Conservation (phyloP, 352 stramenopile genomes). For the Phytophthora idaei region DNA sequence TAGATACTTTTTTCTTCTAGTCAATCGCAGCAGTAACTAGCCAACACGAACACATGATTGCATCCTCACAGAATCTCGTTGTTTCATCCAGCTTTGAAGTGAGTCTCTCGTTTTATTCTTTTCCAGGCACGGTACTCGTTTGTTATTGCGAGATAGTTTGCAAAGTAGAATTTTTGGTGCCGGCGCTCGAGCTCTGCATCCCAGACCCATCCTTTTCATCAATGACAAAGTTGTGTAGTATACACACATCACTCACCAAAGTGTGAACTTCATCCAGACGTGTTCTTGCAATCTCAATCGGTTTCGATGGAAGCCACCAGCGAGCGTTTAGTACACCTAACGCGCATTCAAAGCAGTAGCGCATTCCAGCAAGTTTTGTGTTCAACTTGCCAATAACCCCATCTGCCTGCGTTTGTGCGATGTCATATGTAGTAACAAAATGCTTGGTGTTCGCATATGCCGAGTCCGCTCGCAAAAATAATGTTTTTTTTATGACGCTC, state of each 20-base stretch:
- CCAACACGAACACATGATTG: too few species aligned
- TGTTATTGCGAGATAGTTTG: too few species aligned
- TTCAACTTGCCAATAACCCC: not conserved
- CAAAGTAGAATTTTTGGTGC: too few species aligned
- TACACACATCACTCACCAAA: not conserved
- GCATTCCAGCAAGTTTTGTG: not conserved
- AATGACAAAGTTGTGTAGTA: constrained; percentile 7
- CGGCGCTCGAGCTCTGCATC: not conserved
- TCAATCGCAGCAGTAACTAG: too few species aligned
- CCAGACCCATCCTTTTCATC: not conserved
- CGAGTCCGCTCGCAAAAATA: not conserved
- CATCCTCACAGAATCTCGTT: too few species aligned
- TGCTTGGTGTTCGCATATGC: not conserved
- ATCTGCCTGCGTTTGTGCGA: not conserved
- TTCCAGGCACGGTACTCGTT: too few species aligned
- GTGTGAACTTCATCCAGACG: not conserved
- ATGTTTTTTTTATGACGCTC: not conserved
- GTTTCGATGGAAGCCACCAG: not conserved
- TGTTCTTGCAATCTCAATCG: not conserved
- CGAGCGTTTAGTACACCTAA: not conserved
- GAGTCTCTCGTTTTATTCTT: too few species aligned
- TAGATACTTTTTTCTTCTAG: not conserved
- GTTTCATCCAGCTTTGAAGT: too few species aligned
- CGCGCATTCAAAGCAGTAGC: not conserved
- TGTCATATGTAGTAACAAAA: not conserved